A percentile compares a stretch with the other conserved stretches of the same genome.
Conservation (phyloP, 2,329 filamentous ascomycete genomes). For the Pezizomycotina sp. region DNA sequence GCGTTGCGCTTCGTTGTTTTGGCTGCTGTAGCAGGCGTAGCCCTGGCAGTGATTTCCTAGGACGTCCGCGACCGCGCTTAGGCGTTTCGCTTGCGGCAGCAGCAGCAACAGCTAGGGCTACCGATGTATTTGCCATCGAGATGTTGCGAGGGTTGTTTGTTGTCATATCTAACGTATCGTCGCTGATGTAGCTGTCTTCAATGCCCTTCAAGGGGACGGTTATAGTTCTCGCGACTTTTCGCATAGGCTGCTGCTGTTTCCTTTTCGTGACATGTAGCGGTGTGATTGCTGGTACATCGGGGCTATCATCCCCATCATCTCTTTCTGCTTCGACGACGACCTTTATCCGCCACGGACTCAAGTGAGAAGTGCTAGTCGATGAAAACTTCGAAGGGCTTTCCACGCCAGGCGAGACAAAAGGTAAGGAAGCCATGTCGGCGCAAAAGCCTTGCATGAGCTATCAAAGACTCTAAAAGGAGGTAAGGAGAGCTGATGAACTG, state of each 20-base stretch:
- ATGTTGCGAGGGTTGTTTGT: conserved; percentile 2
- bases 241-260: conserved; percentile 6
- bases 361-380: conserved; percentile 16
- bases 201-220: conserved; percentile 2
- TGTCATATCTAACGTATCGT: conserved; percentile 15
- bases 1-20: not conserved
- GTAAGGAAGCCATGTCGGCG: too few relatives aligned
- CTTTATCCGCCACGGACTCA: conserved; percentile 17
- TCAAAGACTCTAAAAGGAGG: too few relatives aligned
- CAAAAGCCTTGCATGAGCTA: too few relatives aligned
- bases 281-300: conserved; percentile 10
- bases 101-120: conserved; percentile 5
- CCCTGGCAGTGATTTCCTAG: conserved; percentile 13
- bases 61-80: conserved; percentile 14
- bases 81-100: conserved; percentile 5
- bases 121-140: conserved; percentile 1
- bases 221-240: conserved; percentile 3
- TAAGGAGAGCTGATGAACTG: too few relatives aligned
- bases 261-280: conserved; percentile 1
- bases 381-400: conserved; percentile 16
- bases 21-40: not conserved
- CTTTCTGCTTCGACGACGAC: conserved; percentile 14
- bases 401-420: too few relatives aligned
- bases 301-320: conserved; percentile 12
- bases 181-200: conserved; percentile 8